Evolutionary conservation across 108 stramenopile genomes (phyloP).

Genomic region (Mediolabrus comicus): DNA sequence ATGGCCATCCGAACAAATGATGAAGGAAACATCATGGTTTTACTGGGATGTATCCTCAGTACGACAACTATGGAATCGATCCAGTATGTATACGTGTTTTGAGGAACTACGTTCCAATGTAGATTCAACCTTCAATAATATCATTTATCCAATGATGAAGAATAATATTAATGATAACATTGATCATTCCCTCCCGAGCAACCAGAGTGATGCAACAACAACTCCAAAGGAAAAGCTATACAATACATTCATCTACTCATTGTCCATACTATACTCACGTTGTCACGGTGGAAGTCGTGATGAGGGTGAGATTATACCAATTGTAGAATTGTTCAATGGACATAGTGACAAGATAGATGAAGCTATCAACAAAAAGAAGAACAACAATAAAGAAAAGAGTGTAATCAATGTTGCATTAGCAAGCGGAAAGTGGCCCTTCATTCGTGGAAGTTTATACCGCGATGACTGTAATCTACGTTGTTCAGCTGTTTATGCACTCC

Average conservation of each 20-base stretch:
- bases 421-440: conserved; percentile 16
- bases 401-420: conserved; percentile 7
- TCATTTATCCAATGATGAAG: neutral
- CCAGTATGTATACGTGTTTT: neutral
- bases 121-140: neutral
- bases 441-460: neutral
- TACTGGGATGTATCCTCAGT: neutral
- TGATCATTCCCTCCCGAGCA: neutral
- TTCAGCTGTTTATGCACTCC: neutral
- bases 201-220: neutral
- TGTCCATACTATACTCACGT: neutral
- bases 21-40: neutral
- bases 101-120: neutral
- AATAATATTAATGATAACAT: neutral
- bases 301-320: neutral
- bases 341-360: neutral
- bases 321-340: neutral
- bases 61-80: neutral
- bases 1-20: neutral
- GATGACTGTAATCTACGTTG: conserved; percentile 10
- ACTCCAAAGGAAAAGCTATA: neutral
- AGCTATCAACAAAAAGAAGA: neutral
- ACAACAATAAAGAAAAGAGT: neutral
- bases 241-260: neutral
- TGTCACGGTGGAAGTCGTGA: neutral